Evolutionary conservation across 139 green algal genomes (phyloP).

Genomic region (Auxenochlorella protothecoides): DNA sequence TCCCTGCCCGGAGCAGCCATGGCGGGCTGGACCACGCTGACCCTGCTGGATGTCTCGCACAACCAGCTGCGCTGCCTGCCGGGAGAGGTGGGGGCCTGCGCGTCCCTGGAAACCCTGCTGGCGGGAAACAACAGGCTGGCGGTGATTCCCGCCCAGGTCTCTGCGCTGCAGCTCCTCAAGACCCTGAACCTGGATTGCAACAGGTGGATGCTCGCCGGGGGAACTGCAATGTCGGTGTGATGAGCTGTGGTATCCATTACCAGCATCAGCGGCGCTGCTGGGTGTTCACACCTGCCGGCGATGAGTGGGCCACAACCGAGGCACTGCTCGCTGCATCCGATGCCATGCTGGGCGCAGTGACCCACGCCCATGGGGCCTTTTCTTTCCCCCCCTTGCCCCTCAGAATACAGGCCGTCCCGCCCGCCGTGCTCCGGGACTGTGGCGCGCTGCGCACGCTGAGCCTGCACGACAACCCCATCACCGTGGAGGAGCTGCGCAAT

Average conservation of each 20-base stretch:
- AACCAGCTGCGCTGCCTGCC: too few species aligned
- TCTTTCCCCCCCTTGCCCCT: not conserved
- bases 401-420: conserved; percentile 28
- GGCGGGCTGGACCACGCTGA: not conserved
- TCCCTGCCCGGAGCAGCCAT: conserved; percentile 23
- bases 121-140: too few species aligned
- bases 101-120: too few species aligned
- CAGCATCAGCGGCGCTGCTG: not conserved
- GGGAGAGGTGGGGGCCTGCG: too few species aligned
- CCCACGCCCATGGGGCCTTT: not conserved
- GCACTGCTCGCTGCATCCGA: not conserved
- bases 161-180: too few species aligned
- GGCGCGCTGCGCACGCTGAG: conserved; percentile 27
- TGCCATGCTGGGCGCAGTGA: too few species aligned
- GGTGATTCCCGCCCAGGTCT: too few species aligned
- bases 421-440: conserved; percentile 29
- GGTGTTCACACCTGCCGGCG: not conserved
- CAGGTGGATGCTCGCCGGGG: too few species aligned
- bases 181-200: too few species aligned
- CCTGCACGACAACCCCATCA: conserved; percentile 51
- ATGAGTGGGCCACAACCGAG: not conserved
- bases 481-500: conserved; percentile 36
- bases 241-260: not conserved
- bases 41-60: too few species aligned
- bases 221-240: too few species aligned